Percentiles rank a stretch among this genome's conserved stretches.
Conservation (phyloP, 305 asterid species). For the Plantago coronopus region DNA sequence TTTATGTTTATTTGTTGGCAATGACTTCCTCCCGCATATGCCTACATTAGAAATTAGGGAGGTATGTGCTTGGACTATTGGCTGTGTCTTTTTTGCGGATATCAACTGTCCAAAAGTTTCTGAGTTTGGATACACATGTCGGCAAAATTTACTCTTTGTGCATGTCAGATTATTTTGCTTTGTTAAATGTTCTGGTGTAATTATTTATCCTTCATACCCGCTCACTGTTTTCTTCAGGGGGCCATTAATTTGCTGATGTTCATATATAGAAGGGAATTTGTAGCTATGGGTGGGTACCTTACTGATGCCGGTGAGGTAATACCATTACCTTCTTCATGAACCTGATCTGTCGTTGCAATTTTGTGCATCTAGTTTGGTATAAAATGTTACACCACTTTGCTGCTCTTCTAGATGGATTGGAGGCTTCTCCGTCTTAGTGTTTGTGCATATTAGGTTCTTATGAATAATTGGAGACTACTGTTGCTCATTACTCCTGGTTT, state of each 20-base stretch:
- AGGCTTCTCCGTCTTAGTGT: constrained; percentile 3
- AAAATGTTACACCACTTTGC: neutral
- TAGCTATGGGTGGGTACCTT: constrained; percentile 96
- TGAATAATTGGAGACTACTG: constrained; percentile 11
- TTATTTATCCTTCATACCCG: constrained; percentile 16
- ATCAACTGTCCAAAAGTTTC: constrained; percentile 15
- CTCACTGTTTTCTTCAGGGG: constrained; percentile 53
- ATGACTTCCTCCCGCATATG: constrained; percentile 99
- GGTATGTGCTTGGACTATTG: constrained; percentile 42
- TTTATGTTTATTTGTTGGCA: constrained; percentile 93
- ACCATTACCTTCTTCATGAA: constrained; percentile 16
- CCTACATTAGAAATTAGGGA: constrained; percentile 97
- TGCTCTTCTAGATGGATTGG: constrained; percentile 6
- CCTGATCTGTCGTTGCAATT: neutral
- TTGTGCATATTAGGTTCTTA: constrained; percentile 6
- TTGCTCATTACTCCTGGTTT: constrained; percentile 15
- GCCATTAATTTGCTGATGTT: constrained; percentile 90
- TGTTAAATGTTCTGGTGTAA: constrained; percentile 9
- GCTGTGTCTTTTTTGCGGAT: constrained; percentile 12
- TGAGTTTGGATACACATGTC: constrained; percentile 15
- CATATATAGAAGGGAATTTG: constrained; percentile 83
- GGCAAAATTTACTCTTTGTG: constrained; percentile 8
- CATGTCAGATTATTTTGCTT: constrained; percentile 20
- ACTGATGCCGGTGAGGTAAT: constrained; percentile 99
- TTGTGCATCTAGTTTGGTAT: constrained; percentile 15